A percentile compares a stretch with the other conserved stretches of the same genome.
Conservation (phyloP, 1,284 basidiomycete species). For the Irpex sp. region DNA sequence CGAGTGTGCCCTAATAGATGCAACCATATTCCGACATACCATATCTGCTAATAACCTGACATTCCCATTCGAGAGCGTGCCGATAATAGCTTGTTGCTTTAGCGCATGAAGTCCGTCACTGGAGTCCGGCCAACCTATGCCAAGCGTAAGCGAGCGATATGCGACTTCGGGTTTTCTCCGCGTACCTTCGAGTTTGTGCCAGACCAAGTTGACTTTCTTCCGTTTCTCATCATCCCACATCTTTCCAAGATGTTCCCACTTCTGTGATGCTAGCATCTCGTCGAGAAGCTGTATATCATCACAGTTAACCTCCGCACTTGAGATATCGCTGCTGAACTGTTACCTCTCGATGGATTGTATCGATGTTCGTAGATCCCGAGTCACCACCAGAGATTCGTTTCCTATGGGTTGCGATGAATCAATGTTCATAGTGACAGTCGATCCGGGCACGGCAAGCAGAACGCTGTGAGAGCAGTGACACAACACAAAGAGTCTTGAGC, state of each 20-base stretch:
- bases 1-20: no score
- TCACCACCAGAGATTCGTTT: constrained; percentile 39
- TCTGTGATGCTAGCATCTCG: constrained; percentile 40
- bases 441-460: not conserved
- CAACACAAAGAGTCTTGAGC: no score
- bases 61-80: constrained; percentile 61
- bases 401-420: constrained; percentile 14
- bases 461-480: not conserved
- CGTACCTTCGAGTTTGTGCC: constrained; percentile 55
- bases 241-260: constrained; percentile 40
- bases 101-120: constrained; percentile 44
- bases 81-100: constrained; percentile 48
- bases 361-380: constrained; percentile 47
- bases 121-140: constrained; percentile 54
- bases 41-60: constrained; percentile 56
- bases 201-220: constrained; percentile 41
- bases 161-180: not conserved
- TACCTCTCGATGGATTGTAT: constrained; percentile 55
- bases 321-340: not conserved
- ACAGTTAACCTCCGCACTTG: not conserved
- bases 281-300: constrained; percentile 47
- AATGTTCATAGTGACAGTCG: not conserved
- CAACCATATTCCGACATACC: no score
- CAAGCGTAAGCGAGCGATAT: not conserved
- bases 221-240: constrained; percentile 41